Conservation (phyloP, 495 filamentous ascomycete genomes). For the Daldinia decipiens region DNA sequence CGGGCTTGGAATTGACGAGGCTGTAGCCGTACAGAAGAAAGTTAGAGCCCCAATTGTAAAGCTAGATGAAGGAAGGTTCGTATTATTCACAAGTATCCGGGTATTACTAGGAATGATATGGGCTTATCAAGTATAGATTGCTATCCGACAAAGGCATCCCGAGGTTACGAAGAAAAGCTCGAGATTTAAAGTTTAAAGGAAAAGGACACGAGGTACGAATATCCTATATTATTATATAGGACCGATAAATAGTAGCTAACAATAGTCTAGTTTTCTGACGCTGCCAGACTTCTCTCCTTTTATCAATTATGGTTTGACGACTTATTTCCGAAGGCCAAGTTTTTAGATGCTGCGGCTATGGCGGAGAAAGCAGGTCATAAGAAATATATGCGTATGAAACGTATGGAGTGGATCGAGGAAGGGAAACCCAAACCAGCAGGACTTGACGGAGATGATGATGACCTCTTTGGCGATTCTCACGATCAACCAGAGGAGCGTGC, state of each 20-base stretch:
- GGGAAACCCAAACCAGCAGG: conserved; percentile 62
- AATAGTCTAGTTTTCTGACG: conserved; percentile 77
- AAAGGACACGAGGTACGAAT: conserved; percentile 87
- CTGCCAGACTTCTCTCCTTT: conserved; percentile 81
- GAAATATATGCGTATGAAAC: conserved; percentile 74
- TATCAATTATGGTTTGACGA: conserved; percentile 99
- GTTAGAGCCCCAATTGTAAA: conserved; percentile 77
- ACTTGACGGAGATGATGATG: conserved; percentile 63
- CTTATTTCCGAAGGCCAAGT: conserved; percentile 92
- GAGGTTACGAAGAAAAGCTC: conserved; percentile 76
- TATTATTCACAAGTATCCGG: neutral
- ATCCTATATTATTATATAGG: neutral
- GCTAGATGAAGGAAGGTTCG: conserved; percentile 81
- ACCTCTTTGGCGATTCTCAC: conserved; percentile 35
- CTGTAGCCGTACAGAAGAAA: conserved; percentile 81
- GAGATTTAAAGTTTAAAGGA: conserved; percentile 82
- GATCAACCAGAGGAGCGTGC: conserved; percentile 47
- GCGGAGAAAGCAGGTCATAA: conserved; percentile 94
- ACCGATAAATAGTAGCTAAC: neutral
- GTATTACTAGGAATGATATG: neutral
- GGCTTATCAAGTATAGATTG: conserved; percentile 61
- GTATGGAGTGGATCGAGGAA: conserved; percentile 83
- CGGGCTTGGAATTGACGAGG: conserved; percentile 81
- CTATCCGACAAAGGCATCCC: conserved; percentile 85
- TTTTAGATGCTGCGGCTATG: conserved; percentile 87